Evolutionary conservation across 1,284 basidiomycete genomes (phyloP), one percentile per base, ranked within the genome.

Genomic region (Austropuccinia psidii): DNA sequence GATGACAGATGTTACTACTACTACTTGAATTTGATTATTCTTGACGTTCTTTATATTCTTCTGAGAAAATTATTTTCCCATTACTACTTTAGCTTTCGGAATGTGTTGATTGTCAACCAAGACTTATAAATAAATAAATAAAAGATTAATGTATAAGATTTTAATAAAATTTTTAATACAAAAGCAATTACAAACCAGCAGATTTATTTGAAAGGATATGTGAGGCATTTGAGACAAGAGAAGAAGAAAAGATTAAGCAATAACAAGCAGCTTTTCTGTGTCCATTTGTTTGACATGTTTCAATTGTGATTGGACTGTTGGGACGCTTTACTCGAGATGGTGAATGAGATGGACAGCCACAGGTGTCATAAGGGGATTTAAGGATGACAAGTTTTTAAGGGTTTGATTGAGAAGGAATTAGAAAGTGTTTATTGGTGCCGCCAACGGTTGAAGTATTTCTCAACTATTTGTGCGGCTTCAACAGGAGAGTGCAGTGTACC

Each of bases 31-130:
- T 39, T 13, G 54, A 68, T 15, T 15, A 50, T 2, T 5, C 49
- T 4, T 60, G 45, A 8, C 7, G 37, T 13, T 21, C 58, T 11
- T 73, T 47, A 19, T 73, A 57, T 8, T 73, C 69, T n/a, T 64
- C 69, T 9, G 60, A 52, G n/a, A 57, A 33, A 52, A 43, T 73
- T 43, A 57, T n/a, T 50, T 73, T 73, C 29, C 58, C 69, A 27
- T 24, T 73, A 33, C 69, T 73, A 17, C 69, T 58, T 52, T 73
- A 60, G 33, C 69, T 73, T 9, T 33, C 60, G 13, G 69, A 73
- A 19, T 49, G 57, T 15, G 33, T 45, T 4, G 60, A 24, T 6
- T 50, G 58, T 17, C 31, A 49, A 13, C 41, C 0, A n/a, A 50
- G 43, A 4, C 9, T 61, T 5, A 2, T 39, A 58, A 33, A 35